Evolutionary conservation across 108 stramenopile genomes (phyloP).

Genomic region (Chaetoceros muelleri): DNA sequence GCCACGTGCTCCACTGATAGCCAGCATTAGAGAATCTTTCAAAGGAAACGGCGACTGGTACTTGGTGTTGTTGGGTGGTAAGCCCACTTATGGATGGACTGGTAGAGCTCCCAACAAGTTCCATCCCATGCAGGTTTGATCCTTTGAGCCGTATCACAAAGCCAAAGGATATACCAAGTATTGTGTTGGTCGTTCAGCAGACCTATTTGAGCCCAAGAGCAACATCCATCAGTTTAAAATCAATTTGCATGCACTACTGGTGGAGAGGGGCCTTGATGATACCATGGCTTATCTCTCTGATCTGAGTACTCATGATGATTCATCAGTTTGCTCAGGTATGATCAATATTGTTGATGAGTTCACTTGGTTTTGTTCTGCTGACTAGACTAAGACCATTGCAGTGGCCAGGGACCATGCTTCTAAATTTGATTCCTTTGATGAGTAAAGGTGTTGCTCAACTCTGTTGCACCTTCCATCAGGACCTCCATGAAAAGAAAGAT

Average conservation of each 20-base stretch:
- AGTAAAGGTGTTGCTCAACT: neutral
- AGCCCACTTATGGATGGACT: neutral
- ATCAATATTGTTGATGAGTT: neutral
- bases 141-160: neutral
- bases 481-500: neutral
- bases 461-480: neutral
- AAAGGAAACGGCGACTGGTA: neutral
- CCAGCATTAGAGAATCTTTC: neutral
- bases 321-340: neutral
- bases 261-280: neutral
- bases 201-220: too few relatives aligned
- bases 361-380: neutral
- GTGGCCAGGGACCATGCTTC: neutral
- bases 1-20: neutral
- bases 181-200: too few relatives aligned
- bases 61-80: neutral
- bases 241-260: neutral
- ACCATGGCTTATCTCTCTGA: neutral
- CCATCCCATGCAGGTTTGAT: too few relatives aligned
- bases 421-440: neutral
- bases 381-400: neutral
- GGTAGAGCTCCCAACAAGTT: neutral
- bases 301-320: neutral
- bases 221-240: neutral
- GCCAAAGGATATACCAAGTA: neutral